Conservation (phyloP, 2,329 filamentous ascomycete genomes). For the Pezicula carpinea region DNA sequence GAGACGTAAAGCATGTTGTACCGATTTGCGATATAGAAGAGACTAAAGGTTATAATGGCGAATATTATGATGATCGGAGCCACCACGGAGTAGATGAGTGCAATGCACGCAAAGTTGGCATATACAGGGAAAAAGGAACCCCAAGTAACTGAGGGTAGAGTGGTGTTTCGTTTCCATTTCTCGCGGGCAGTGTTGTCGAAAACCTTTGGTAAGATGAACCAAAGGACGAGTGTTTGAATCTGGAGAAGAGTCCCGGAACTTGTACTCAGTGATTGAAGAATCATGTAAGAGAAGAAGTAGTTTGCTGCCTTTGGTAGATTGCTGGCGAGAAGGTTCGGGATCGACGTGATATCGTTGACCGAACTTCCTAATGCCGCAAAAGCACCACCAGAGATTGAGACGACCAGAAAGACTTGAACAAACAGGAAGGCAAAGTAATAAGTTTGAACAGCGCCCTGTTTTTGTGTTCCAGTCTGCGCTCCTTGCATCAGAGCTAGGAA, state of each 20-base stretch:
- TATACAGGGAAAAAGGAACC: slow-evolving; percentile 94
- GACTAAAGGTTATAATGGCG: slow-evolving; percentile 83
- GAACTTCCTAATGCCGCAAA: slow-evolving; percentile 54
- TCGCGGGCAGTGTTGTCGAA: slow-evolving; percentile 75
- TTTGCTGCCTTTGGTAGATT: slow-evolving; percentile 85
- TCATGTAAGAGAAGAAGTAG: slow-evolving; percentile 99
- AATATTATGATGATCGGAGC: slow-evolving; percentile 89
- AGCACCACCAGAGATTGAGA: slow-evolving; percentile 77
- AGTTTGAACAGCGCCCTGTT: slow-evolving; percentile 77
- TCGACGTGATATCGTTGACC: slow-evolving; percentile 47
- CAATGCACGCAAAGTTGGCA: slow-evolving; percentile 94
- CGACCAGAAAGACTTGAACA: slow-evolving; percentile 89
- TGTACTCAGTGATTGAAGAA: slow-evolving; percentile 86
- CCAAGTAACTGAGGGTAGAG: slow-evolving; percentile 75
- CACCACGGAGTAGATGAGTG: slow-evolving; percentile 81
- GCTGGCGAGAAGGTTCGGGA: slow-evolving; percentile 67
- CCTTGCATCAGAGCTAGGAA: slow-evolving; percentile 71
- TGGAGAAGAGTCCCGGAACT: slow-evolving; percentile 88
- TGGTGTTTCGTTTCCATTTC: slow-evolving; percentile 84
- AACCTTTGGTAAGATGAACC: slow-evolving; percentile 77
- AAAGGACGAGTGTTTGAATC: slow-evolving; percentile 70
- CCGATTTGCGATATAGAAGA: slow-evolving; percentile 94
- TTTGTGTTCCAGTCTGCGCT: slow-evolving; percentile 74
- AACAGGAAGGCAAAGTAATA: slow-evolving; percentile 96
- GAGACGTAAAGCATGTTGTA: slow-evolving; percentile 96